These are phyloP conservation scores for Solanum hybrid DNA, from an alignment of 305 asterid species.

Conservation along the genomic window DNA sequence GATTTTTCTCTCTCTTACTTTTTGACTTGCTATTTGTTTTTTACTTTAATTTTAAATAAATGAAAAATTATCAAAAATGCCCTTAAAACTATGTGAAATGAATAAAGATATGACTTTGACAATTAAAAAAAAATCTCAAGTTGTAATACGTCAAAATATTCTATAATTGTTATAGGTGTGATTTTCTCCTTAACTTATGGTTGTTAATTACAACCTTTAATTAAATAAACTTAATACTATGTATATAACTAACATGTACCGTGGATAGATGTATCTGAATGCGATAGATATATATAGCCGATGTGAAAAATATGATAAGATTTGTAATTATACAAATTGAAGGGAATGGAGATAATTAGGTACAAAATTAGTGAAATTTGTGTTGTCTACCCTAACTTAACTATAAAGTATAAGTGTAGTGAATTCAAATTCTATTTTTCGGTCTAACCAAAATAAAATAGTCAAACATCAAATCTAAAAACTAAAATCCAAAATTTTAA, in stretches of 20 bases:
- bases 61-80: rapidly evolving
- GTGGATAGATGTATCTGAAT: too few relatives aligned
- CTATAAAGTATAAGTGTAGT: too few relatives aligned
- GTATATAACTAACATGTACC: neutral
- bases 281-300: neutral
- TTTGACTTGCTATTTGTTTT: neutral
- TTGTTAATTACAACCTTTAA: neutral
- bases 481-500: too few relatives aligned
- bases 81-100: neutral
- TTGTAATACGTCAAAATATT: too few relatives aligned
- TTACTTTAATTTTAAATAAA: too few relatives aligned
- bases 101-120: too few relatives aligned
- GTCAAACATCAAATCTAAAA: neutral
- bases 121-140: too few relatives aligned
- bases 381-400: neutral
- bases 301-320: neutral
- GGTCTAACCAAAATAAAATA: neutral
- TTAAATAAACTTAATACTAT: too few relatives aligned
- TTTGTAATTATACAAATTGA: neutral
- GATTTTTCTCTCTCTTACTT: neutral
- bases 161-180: neutral
- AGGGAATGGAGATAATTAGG: neutral
- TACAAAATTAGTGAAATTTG: too few relatives aligned
- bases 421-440: too few relatives aligned
- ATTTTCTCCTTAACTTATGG: neutral